These are phyloP conservation scores for Ganoderma sinense DNA, from an alignment of 1,284 basidiomycete genomes.

Conservation along the genomic window DNA sequence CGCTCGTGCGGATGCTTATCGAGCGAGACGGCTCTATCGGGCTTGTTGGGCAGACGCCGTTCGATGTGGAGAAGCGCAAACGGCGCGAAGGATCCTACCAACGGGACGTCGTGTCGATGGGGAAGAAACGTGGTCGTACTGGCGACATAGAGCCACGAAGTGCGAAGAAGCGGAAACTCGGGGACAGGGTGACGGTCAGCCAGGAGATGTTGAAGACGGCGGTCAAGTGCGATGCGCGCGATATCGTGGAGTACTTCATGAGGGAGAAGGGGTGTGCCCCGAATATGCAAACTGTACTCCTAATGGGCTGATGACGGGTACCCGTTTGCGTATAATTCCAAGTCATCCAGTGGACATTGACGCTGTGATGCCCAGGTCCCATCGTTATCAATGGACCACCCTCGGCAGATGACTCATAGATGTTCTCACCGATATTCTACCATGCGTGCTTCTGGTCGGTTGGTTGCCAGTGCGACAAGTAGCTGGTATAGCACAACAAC, in stretches of 20 bases:
- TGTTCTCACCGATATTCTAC: too few relatives aligned
- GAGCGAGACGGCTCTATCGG: constrained; percentile 54
- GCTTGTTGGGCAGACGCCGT: too few relatives aligned
- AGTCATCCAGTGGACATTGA: too few relatives aligned
- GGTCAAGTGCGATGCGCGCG: constrained; percentile 65
- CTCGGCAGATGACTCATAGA: too few relatives aligned
- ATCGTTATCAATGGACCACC: too few relatives aligned
- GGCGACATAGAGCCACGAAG: constrained; percentile 23
- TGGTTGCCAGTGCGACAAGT: too few relatives aligned
- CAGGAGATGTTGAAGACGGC: constrained; percentile 69
- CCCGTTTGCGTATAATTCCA: background rate
- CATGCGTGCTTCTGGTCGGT: too few relatives aligned
- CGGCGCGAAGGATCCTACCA: background rate
- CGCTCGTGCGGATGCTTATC: constrained; percentile 75
- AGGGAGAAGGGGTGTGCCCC: constrained; percentile 80
- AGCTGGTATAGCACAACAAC: too few relatives aligned
- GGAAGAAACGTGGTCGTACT: constrained; percentile 16
- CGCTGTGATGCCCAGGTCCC: too few relatives aligned
- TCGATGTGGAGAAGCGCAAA: constrained; percentile 18
- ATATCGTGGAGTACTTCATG: constrained; percentile 78
- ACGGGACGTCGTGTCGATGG: background rate
- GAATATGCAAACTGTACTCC: constrained; percentile 69
- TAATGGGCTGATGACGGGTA: constrained; percentile 45
- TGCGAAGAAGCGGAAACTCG: constrained; percentile 60
- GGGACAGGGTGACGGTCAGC: constrained; percentile 66